Base-by-base conservation (phyloP, 495 filamentous ascomycete genomes). In the Beverwykella pulmonaria region DNA sequence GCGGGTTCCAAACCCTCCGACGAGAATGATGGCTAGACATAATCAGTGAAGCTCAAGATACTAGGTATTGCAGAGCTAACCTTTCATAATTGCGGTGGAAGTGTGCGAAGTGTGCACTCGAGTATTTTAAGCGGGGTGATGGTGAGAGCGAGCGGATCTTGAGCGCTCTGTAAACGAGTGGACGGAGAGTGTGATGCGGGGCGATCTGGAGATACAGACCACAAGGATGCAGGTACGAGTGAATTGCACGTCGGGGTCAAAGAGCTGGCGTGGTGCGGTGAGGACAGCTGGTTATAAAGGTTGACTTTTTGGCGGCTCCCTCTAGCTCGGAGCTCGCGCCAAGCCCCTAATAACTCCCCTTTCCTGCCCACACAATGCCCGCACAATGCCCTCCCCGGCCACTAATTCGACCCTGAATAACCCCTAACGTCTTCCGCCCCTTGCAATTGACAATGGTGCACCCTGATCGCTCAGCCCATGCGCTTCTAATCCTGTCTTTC, bases 1-100 rank as follows among this genome's bases (percentile, higher is more conserved):
- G 79, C 94, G 93, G 79, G 94, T 98, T 76, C 94, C 94, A 81
- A 98, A 98, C 76, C 94, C 94, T 82, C 94, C 94, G 79, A 98
- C 94, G 75, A 98, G 93, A 88, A 98, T 98, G 75, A 98, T 87
- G 79, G 94, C 94, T 98, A 78, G 71, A 59, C 4, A 7, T 19
- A 15, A 49, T 59, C 32, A 46, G 46, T n/a, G 17, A 53, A 0
- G 32, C 30, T 34, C 32, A 34, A 34, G 15, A 41, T 32, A n/a
- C 4, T 44, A 6, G 39, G 29, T 17, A 57, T 17, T 44, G 61
- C 34, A 17, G 17, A 23, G 29, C 63, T 17, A 22, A 73, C 71
- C 71, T 41, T 73, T 73, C 71, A 73, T 73, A 34, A 61, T 70
- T 59, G 59, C 41, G 59, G 60, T 56, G 64, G 48, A 3, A 17